A percentile compares a stretch with the other conserved stretches of the same genome.
Conservation (phyloP, 768 basidiomycete species). For the Tylopilus sp. region DNA sequence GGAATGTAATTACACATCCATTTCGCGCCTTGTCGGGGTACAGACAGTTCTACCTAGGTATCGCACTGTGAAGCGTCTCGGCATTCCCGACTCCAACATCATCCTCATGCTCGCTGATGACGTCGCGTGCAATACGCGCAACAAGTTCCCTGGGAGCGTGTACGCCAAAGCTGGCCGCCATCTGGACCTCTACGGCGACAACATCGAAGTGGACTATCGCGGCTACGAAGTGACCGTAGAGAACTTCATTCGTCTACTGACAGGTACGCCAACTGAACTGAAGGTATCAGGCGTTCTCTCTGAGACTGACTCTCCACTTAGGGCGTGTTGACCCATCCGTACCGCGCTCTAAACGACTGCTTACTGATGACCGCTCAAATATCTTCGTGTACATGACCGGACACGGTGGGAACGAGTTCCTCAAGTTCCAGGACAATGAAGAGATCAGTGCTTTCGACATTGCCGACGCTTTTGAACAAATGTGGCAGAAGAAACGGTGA, state of each 20-base stretch:
- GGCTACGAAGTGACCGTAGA: constrained; percentile 98
- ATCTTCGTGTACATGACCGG: constrained; percentile 98
- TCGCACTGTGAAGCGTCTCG: constrained; percentile 95
- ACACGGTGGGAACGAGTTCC: constrained; percentile 96
- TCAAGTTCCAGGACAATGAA: constrained; percentile 99
- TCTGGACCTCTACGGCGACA: constrained; percentile 91
- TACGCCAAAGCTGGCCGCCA: constrained; percentile 82
- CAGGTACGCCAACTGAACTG: constrained; percentile 75
- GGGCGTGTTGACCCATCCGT: constrained; percentile 82
- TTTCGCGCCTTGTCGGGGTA: neutral
- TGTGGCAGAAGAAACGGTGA: constrained; percentile 95
- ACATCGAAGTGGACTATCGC: constrained; percentile 97
- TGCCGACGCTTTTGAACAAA: constrained; percentile 98
- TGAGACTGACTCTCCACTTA: constrained; percentile 28
- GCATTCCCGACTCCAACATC: constrained; percentile 98
- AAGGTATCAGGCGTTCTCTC: neutral
- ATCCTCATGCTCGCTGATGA: constrained; percentile 99
- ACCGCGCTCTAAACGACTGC: constrained; percentile 87
- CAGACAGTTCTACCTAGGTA: constrained; percentile 56
- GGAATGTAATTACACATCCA: constrained; percentile 69
- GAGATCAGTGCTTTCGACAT: constrained; percentile 96
- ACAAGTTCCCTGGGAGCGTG: constrained; percentile 88
- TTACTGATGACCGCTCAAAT: constrained; percentile 88
- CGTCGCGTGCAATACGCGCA: constrained; percentile 88
- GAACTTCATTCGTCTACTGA: constrained; percentile 88